phyloP scores from a whole-genome alignment of 2,329 filamentous ascomycete species.

The Aspergillus japonicus region DNA sequence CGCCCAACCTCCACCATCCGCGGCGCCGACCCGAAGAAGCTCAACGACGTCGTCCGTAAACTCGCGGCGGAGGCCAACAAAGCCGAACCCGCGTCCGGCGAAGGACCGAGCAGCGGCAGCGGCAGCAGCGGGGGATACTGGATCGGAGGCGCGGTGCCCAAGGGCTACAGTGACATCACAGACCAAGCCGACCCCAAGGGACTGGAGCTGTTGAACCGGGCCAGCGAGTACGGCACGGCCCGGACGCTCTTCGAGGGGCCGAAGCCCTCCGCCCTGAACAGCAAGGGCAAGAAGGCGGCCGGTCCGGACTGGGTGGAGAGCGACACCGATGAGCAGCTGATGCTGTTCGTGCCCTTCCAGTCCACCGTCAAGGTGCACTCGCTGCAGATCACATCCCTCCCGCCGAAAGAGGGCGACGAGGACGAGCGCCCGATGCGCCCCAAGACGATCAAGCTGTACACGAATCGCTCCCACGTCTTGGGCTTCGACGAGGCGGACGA shows the following conservation, averaged over 20 bases:
- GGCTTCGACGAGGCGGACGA: constrained; percentile 95
- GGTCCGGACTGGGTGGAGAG: constrained; percentile 88
- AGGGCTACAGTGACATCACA: constrained; percentile 80
- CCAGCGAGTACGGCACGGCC: constrained; percentile 71
- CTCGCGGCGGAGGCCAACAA: constrained; percentile 63
- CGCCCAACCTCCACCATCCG: constrained; percentile 66
- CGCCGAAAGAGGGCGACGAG: constrained; percentile 44
- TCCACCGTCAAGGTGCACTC: constrained; percentile 86
- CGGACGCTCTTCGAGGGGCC: constrained; percentile 68
- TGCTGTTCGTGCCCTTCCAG: constrained; percentile 89
- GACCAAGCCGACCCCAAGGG: constrained; percentile 75
- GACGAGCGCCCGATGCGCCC: constrained; percentile 79
- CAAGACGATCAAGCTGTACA: constrained; percentile 78
- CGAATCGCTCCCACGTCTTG: constrained; percentile 83
- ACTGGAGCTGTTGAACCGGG: constrained; percentile 83
- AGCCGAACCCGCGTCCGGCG: constrained; percentile 43
- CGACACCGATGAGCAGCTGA: constrained; percentile 93
- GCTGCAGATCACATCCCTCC: constrained; percentile 77
- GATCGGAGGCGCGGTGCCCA: constrained; percentile 72
- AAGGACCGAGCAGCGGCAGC: constrained; percentile 36
- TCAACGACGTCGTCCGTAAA: constrained; percentile 70
- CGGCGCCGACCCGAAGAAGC: constrained; percentile 70
- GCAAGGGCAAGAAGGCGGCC: constrained; percentile 51
- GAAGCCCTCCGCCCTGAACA: constrained; percentile 63
- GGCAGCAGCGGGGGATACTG: constrained; percentile 52